phyloP scores from a whole-genome alignment of 768 basidiomycete species.

The Rhizopogon vulgaris region DNA sequence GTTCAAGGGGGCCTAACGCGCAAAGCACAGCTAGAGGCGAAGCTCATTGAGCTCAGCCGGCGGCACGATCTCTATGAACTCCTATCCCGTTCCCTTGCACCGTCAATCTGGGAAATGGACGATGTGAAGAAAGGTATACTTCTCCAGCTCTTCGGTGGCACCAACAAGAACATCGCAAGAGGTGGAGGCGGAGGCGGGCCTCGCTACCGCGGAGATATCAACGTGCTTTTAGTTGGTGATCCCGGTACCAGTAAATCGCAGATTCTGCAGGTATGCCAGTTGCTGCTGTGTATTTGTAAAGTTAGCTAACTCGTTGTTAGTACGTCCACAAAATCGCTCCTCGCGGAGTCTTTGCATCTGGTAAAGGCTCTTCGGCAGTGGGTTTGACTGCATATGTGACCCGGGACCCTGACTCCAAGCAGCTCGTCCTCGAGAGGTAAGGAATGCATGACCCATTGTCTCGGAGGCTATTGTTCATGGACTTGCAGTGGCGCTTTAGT shows the following conservation, averaged over 20 bases:
- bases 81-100: conserved; percentile 80
- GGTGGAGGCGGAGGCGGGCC: conserved; percentile 97
- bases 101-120: conserved; percentile 96
- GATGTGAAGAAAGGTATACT: conserved; percentile 99
- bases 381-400: conserved; percentile 99
- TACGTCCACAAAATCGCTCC: conserved; percentile 99
- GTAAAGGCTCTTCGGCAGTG: conserved; percentile 97
- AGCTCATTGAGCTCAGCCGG: conserved; percentile 64
- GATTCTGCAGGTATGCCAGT: conserved; percentile 68
- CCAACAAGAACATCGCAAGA: conserved; percentile 89
- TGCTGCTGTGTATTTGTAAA: neutral
- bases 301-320: conserved; percentile 31
- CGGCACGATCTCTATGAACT: conserved; percentile 82
- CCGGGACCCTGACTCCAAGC: conserved; percentile 96
- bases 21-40: conserved; percentile 72
- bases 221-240: conserved; percentile 94
- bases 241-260: conserved; percentile 97
- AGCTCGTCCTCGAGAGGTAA: conserved; percentile 93
- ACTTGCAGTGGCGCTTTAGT: conserved; percentile 80
- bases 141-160: conserved; percentile 94
- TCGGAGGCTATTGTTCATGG: neutral
- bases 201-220: conserved; percentile 96
- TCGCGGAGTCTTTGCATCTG: conserved; percentile 94
- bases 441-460: conserved; percentile 10
- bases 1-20: conserved; percentile 30